A percentile compares a stretch with the other conserved stretches of the same genome.
These are phyloP conservation scores for Phoma sp. DNA, from an alignment of 2,329 filamentous ascomycete genomes.

Conservation along the genomic window DNA sequence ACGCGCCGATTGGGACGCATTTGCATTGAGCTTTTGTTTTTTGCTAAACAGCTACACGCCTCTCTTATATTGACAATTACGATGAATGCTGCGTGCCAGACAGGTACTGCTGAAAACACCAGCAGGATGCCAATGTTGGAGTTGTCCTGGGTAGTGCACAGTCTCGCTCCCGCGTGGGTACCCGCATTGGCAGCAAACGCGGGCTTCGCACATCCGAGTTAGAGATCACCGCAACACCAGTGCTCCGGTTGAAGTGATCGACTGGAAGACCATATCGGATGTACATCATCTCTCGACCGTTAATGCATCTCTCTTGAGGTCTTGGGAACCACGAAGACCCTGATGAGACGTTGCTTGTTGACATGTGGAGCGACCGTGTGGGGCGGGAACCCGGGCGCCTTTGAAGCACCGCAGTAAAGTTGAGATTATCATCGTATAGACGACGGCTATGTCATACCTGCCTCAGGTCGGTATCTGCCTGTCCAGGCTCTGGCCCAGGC, in stretches of 20 bases:
- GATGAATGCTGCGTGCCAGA: no score
- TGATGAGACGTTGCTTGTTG: background rate
- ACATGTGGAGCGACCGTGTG: slow-evolving; percentile 1
- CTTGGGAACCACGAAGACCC: background rate
- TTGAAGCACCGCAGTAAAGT: background rate
- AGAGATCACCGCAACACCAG: background rate
- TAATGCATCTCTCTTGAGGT: background rate
- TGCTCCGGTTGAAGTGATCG: background rate
- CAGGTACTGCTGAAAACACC: no score
- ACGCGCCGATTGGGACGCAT: background rate
- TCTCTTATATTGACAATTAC: no score
- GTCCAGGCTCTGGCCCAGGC: slow-evolving; percentile 12
- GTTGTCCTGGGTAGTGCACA: no score
- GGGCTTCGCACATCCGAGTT: background rate
- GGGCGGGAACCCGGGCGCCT: background rate
- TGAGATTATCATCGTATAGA: background rate
- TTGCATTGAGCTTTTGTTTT: background rate
- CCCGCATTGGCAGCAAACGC: background rate
- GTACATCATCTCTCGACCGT: no score
- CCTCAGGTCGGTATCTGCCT: slow-evolving; percentile 7
- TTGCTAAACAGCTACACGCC: no score
- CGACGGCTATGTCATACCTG: background rate
- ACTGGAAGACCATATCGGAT: background rate
- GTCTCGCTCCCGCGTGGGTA: background rate
- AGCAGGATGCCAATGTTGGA: no score